phyloP scores from a whole-genome alignment of 1,139 yeast genomes.

The Meyerozyma smithsonii region DNA sequence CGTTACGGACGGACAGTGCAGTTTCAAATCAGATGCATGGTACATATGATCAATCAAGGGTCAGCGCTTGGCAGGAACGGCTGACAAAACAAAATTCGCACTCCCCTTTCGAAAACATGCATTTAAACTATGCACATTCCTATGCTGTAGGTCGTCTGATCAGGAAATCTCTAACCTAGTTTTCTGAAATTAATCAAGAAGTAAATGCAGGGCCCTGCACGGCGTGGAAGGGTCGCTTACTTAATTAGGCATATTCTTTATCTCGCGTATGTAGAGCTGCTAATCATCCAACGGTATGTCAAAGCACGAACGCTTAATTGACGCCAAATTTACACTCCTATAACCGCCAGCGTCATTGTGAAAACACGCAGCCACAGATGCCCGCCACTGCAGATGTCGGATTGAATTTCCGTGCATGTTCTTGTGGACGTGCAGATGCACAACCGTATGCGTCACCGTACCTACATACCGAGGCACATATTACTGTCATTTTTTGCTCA shows the following conservation, averaged over 20 bases:
- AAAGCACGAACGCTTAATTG: too few relatives aligned
- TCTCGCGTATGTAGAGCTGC: background rate
- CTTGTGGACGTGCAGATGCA: slow-evolving; percentile 1
- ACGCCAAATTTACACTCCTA: too few relatives aligned
- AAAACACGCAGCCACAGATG: too few relatives aligned
- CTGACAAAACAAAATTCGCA: background rate
- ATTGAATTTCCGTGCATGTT: background rate
- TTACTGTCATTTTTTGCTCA: background rate
- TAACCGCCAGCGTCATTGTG: too few relatives aligned
- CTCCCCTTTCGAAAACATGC: background rate
- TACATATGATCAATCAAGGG: too few relatives aligned
- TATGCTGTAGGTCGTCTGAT: background rate
- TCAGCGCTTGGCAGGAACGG: background rate
- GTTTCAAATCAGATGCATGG: too few relatives aligned
- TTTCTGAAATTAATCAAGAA: background rate
- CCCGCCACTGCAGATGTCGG: background rate
- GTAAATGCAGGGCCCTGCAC: background rate
- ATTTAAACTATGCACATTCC: background rate
- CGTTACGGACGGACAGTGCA: slow-evolving; percentile 1
- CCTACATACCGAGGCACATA: background rate
- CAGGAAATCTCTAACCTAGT: background rate
- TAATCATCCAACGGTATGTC: too few relatives aligned
- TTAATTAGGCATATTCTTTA: background rate
- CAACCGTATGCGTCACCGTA: background rate
- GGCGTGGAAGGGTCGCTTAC: slow-evolving; percentile 1